Evolutionary conservation across 345 rosid species (phyloP).

Genomic region (Orychophragmus violaceus): DNA sequence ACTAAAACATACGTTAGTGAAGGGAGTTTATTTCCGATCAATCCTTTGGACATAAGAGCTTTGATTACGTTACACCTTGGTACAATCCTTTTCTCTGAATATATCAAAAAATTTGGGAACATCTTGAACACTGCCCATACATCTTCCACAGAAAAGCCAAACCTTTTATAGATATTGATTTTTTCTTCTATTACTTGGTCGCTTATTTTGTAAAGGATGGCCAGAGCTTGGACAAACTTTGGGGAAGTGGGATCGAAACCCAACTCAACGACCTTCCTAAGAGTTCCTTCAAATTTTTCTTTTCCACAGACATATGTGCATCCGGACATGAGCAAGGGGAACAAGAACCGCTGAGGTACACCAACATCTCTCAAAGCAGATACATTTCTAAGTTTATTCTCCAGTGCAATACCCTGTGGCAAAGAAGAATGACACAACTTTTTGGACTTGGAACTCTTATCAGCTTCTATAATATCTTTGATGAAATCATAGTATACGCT

Average conservation of each 20-base stretch:
- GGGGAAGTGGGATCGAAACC: not conserved
- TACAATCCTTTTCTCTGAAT: not conserved
- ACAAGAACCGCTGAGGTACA: not conserved
- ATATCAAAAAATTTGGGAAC: not conserved
- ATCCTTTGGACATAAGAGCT: not conserved
- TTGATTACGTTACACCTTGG: not conserved
- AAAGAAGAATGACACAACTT: not conserved
- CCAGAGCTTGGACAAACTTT: not conserved
- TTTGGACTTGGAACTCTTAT: not conserved
- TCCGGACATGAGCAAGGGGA: not conserved
- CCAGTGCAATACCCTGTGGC: too few relatives aligned
- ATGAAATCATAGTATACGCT: not conserved
- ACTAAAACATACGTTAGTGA: not conserved
- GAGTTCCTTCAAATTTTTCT: not conserved
- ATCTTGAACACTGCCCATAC: not conserved
- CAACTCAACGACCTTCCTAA: not conserved
- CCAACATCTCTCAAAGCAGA: not conserved
- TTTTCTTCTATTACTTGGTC: not conserved
- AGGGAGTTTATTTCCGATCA: not conserved
- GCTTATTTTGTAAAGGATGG: not conserved
- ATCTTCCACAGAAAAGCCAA: not conserved
- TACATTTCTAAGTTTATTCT: not conserved
- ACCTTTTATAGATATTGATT: not conserved
- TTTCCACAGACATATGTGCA: not conserved
- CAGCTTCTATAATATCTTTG: not conserved